A percentile compares a stretch with the other conserved stretches of the same genome.
These are phyloP conservation scores for Suhomyces yuchorum DNA, from an alignment of 1,139 yeast genomes.

Conservation along the genomic window DNA sequence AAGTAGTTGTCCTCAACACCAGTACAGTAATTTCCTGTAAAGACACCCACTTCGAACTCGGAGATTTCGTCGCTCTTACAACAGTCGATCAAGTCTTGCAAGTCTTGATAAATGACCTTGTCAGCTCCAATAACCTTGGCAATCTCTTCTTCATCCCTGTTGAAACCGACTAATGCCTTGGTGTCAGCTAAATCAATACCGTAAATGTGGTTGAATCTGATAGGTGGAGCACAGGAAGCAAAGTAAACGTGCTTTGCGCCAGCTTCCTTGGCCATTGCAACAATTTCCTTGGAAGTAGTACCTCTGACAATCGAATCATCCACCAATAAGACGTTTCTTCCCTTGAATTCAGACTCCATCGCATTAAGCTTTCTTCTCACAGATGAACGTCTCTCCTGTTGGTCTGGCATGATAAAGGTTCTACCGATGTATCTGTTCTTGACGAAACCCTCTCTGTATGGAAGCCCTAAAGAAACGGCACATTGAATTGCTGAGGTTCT, in stretches of 20 bases:
- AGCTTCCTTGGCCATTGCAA: conserved; percentile 96
- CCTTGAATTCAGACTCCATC: conserved; percentile 89
- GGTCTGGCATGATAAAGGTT: conserved; percentile 98
- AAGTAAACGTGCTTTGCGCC: conserved; percentile 92
- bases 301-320: conserved; percentile 98
- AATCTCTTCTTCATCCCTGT: conserved; percentile 71
- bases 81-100: conserved; percentile 79
- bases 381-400: conserved; percentile 88
- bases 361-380: conserved; percentile 95
- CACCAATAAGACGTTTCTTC: conserved; percentile 83
- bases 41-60: conserved; percentile 93
- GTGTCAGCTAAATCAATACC: conserved; percentile 98
- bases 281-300: conserved; percentile 94
- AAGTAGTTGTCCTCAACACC: conserved; percentile 86
- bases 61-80: conserved; percentile 61
- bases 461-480: conserved; percentile 75
- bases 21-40: conserved; percentile 90
- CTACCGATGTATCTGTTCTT: conserved; percentile 96
- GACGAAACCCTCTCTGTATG: conserved; percentile 96
- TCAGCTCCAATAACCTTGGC: conserved; percentile 88
- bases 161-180: conserved; percentile 87
- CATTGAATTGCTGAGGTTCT: conserved; percentile 93
- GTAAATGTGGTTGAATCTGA: conserved; percentile 90
- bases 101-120: conserved; percentile 81
- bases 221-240: conserved; percentile 98